Conservation (phyloP, 257 asterid species). For the Thymus quinquecostatus region DNA sequence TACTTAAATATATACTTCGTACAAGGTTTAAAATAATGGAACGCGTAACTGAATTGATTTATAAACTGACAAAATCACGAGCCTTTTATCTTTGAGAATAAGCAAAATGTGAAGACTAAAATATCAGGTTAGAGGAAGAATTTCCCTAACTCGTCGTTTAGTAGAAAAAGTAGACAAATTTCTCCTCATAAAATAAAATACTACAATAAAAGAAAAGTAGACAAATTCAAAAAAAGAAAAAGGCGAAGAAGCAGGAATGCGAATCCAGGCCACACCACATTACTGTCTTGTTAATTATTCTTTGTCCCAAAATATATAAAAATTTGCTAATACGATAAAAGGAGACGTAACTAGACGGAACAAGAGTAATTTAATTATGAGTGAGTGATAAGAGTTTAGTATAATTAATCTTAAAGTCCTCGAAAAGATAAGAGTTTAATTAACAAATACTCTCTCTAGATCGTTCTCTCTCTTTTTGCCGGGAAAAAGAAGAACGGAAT, state of each 20-base stretch:
- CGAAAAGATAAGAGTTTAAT: too few species aligned
- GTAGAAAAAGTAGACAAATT: slow-evolving; percentile 18
- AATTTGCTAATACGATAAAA: neutral
- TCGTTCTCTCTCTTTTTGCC: too few species aligned
- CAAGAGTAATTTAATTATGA: neutral
- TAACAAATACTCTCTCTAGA: too few species aligned
- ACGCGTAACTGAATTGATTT: too few species aligned
- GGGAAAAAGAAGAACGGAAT: too few species aligned
- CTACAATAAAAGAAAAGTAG: neutral
- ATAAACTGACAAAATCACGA: too few species aligned
- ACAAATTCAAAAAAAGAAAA: slow-evolving; percentile 21
- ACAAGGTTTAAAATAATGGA: too few species aligned
- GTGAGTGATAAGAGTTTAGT: too few species aligned
- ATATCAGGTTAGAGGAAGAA: neutral
- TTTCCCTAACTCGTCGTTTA: slow-evolving; percentile 11
- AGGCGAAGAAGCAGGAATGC: slow-evolving; percentile 27
- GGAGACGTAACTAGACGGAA: too few species aligned
- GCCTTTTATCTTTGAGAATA: neutral
- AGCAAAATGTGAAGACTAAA: slow-evolving; percentile 6
- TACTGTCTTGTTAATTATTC: slow-evolving; percentile 14
- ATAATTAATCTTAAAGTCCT: neutral
- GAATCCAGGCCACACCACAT: slow-evolving; percentile 36
- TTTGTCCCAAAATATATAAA: neutral
- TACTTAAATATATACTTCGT: too few species aligned
- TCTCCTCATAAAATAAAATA: too few species aligned